Conservation (phyloP, 768 basidiomycete genomes). For the Termitomyces sp. region DNA sequence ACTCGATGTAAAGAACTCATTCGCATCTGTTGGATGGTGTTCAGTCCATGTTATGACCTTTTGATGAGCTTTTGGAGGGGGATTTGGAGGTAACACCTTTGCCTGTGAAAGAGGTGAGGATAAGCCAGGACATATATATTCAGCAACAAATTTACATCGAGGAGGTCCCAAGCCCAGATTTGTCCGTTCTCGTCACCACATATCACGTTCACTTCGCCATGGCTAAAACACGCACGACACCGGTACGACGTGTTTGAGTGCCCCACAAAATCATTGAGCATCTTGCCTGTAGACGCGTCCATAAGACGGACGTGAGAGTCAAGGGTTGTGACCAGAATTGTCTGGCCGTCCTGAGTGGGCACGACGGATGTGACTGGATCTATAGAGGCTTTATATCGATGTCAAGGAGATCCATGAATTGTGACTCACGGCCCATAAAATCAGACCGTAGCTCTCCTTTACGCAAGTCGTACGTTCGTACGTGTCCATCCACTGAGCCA, state of each 20-base stretch:
- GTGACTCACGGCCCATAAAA: slow-evolving; percentile 81
- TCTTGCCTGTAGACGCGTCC: slow-evolving; percentile 76
- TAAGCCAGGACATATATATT: not conserved
- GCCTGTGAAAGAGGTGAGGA: slow-evolving; percentile 46
- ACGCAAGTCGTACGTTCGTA: slow-evolving; percentile 92
- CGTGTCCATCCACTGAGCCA: slow-evolving; percentile 88
- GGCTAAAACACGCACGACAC: slow-evolving; percentile 77
- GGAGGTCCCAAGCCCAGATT: slow-evolving; percentile 91
- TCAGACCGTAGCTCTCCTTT: slow-evolving; percentile 89
- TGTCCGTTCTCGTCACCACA: slow-evolving; percentile 89
- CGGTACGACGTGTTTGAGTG: slow-evolving; percentile 75
- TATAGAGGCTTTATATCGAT: slow-evolving; percentile 25
- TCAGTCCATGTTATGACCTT: slow-evolving; percentile 92
- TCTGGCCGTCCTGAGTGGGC: slow-evolving; percentile 75
- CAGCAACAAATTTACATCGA: slow-evolving; percentile 56
- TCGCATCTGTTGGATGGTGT: slow-evolving; percentile 76
- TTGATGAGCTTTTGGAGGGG: slow-evolving; percentile 75
- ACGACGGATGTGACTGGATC: slow-evolving; percentile 86
- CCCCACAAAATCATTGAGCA: slow-evolving; percentile 82
- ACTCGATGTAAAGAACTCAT: slow-evolving; percentile 86
- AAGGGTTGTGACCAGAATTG: slow-evolving; percentile 77
- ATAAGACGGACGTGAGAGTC: slow-evolving; percentile 86
- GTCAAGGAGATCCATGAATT: not conserved
- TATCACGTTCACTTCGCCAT: slow-evolving; percentile 76
- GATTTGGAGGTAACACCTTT: slow-evolving; percentile 62